phyloP scores from a whole-genome alignment of 257 asterid genomes.

The Petunia axillaris region DNA sequence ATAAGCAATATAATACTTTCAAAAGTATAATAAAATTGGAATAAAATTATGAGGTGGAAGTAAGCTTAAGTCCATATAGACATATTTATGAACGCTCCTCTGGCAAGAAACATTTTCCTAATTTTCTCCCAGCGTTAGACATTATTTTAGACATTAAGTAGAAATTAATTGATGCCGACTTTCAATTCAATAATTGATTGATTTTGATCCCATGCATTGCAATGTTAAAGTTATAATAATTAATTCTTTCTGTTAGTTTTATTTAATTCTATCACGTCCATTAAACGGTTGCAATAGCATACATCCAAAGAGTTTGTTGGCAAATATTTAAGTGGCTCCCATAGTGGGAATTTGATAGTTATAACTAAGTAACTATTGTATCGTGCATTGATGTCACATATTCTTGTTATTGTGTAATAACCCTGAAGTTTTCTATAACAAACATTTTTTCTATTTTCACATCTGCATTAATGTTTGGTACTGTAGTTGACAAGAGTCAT shows the following conservation, averaged over 20 bases:
- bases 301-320: slow-evolving; percentile 6
- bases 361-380: not conserved
- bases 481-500: no score
- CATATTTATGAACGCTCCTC: slow-evolving; percentile 22
- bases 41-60: slow-evolving; percentile 2
- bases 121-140: not conserved
- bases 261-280: not conserved
- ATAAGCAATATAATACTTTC: not conserved
- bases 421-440: no score
- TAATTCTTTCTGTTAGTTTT: not conserved
- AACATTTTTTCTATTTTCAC: no score
- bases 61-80: not conserved
- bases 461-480: no score
- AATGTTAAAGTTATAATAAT: not conserved
- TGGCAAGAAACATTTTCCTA: slow-evolving; percentile 14
- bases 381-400: no score
- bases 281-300: slow-evolving; percentile 18
- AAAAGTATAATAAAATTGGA: not conserved
- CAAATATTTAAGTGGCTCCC: slow-evolving; percentile 10
- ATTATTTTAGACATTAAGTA: slow-evolving; percentile 14
- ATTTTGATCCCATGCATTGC: not conserved
- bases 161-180: slow-evolving; percentile 21
- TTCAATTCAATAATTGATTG: slow-evolving; percentile 4
- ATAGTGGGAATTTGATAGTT: not conserved
- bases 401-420: no score